phyloP scores from a whole-genome alignment of 1,284 basidiomycete genomes.

The Inonotus obliquus region DNA sequence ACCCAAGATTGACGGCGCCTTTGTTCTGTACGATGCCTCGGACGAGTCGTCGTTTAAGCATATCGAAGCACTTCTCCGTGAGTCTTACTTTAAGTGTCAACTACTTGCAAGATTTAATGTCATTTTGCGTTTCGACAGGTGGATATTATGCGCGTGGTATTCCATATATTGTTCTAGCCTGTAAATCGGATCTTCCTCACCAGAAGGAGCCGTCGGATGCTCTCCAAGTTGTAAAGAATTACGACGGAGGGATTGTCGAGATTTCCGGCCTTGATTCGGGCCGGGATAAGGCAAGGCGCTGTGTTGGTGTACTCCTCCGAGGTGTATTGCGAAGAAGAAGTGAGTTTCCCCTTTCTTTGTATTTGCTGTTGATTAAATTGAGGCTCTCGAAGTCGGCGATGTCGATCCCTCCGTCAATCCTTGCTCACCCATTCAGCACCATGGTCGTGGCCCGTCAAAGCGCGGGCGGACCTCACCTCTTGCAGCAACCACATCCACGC shows the following conservation, averaged over 20 bases:
- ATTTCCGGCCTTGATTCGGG: conserved; percentile 14
- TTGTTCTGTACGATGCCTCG: conserved; percentile 73
- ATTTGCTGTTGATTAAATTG: neutral
- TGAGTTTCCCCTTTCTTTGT: neutral
- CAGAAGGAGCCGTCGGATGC: conserved; percentile 52
- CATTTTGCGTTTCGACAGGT: conserved; percentile 33
- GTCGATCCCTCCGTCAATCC: conserved; percentile 11
- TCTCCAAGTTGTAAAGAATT: conserved; percentile 40
- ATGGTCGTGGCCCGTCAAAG: conserved; percentile 3
- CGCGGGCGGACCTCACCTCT: neutral
- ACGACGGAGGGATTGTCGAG: conserved; percentile 34
- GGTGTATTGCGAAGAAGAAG: conserved; percentile 11
- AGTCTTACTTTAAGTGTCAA: conserved; percentile 22
- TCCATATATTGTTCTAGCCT: conserved; percentile 63
- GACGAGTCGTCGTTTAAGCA: conserved; percentile 54
- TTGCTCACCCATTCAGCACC: conserved; percentile 12
- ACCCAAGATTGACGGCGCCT: conserved; percentile 62
- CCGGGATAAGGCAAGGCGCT: conserved; percentile 14
- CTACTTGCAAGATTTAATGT: conserved; percentile 18
- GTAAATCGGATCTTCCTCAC: conserved; percentile 64
- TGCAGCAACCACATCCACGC: neutral
- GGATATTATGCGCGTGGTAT: conserved; percentile 50
- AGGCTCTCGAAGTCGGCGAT: conserved; percentile 1
- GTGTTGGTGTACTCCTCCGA: conserved; percentile 12
- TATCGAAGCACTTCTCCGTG: conserved; percentile 61